Evolutionary conservation across 768 basidiomycete species (phyloP).

Genomic region (Rhodotorula toruloides): DNA sequence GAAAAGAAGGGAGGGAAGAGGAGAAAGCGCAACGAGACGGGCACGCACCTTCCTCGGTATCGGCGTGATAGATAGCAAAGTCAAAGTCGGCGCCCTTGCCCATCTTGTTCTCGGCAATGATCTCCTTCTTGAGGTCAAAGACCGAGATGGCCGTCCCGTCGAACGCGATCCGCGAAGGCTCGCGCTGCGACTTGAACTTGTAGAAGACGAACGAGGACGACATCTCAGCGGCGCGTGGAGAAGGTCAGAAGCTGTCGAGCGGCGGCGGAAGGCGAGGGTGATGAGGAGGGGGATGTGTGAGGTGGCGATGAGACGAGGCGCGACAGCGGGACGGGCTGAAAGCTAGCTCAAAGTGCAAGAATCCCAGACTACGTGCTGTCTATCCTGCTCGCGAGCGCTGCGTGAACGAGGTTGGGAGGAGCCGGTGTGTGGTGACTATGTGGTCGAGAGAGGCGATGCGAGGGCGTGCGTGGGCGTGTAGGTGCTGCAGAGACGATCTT

Average conservation of each 20-base stretch:
- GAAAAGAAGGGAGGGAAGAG: not conserved
- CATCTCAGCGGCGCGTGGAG: not conserved
- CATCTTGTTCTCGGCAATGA: conserved; percentile 91
- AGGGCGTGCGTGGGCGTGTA: no score
- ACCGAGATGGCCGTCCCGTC: conserved; percentile 98
- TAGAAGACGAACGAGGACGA: conserved; percentile 37
- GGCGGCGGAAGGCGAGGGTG: no score
- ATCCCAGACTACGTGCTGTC: no score
- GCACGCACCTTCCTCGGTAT: conserved; percentile 80
- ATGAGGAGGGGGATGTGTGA: not conserved
- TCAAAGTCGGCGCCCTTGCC: conserved; percentile 93
- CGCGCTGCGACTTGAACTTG: conserved; percentile 90
- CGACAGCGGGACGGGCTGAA: no score
- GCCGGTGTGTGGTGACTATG: no score
- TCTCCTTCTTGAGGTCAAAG: conserved; percentile 98
- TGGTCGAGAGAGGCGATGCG: no score
- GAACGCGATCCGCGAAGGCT: conserved; percentile 92
- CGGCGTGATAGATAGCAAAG: conserved; percentile 74
- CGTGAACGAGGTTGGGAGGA: no score
- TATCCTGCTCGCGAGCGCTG: no score
- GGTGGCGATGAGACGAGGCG: not conserved
- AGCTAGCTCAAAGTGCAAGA: no score
- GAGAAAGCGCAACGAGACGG: no score
- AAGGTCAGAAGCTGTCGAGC: no score
- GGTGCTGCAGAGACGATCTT: no score